Evolutionary conservation across 768 basidiomycete species (phyloP).

Genomic region (Pleurotus tuber-regium): DNA sequence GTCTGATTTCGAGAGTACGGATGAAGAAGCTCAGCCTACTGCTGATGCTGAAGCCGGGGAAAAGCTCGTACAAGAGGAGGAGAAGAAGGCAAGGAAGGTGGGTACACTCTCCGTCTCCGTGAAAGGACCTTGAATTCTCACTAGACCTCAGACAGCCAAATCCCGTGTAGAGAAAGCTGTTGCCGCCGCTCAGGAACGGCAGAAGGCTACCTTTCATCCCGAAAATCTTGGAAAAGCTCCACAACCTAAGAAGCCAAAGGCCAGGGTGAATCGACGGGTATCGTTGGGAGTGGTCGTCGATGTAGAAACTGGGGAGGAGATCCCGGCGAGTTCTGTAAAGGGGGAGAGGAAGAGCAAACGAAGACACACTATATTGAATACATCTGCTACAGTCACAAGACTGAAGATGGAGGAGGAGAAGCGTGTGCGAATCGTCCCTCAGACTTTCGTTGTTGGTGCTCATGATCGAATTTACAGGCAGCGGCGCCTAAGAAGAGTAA

Average conservation of each 20-base stretch:
- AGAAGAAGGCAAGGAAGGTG: slow-evolving; percentile 51
- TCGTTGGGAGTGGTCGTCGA: slow-evolving; percentile 54
- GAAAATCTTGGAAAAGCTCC: slow-evolving; percentile 29
- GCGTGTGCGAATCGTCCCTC: slow-evolving; percentile 38
- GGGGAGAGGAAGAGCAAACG: slow-evolving; percentile 62
- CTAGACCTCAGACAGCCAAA: slow-evolving; percentile 44
- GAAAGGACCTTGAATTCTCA: slow-evolving; percentile 2
- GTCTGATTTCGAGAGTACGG: slow-evolving; percentile 85
- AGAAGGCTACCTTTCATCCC: slow-evolving; percentile 68
- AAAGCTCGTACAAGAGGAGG: slow-evolving; percentile 56
- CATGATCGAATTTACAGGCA: slow-evolving; percentile 35
- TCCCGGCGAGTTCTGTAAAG: slow-evolving; percentile 22
- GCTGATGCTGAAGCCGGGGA: slow-evolving; percentile 57
- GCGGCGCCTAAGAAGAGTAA: slow-evolving; percentile 63
- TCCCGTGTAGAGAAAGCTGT: slow-evolving; percentile 60
- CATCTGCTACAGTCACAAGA: slow-evolving; percentile 62
- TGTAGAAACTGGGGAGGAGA: slow-evolving; percentile 51
- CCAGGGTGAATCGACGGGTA: slow-evolving; percentile 41
- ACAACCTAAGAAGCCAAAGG: slow-evolving; percentile 22
- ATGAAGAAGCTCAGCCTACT: slow-evolving; percentile 63
- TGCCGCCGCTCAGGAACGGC: slow-evolving; percentile 63
- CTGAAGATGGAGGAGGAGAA: slow-evolving; percentile 62
- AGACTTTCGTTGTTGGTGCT: not conserved
- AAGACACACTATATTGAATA: slow-evolving; percentile 68
- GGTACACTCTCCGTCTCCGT: not conserved